Base-by-base conservation (phyloP, 176 grass and related monocot genomes). In the Metroxylon sagu region DNA sequence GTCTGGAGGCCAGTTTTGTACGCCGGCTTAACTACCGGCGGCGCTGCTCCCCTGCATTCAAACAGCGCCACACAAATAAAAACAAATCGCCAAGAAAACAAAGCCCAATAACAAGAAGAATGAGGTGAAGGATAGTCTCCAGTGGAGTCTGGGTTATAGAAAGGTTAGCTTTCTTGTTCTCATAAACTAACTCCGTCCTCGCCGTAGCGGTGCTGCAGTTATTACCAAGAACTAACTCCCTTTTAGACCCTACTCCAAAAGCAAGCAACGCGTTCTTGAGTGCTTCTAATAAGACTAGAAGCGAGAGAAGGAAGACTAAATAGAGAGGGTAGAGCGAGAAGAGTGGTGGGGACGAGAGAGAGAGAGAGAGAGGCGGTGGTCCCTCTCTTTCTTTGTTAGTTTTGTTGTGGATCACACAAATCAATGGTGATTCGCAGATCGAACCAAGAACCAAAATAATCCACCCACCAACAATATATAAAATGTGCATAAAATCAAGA, bases 321-420 rank as follows among this genome's bases (percentile, higher is more conserved):
- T 43, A 14, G 35, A 14, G 35, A 43, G 35, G 35, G 35, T 14
- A 14, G 35, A 14, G 35, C 8, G 35, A 43, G 35, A 43, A 10
- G 21, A 23, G 21, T 23, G 12, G 35, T 12, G 7, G 35, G 1
- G 4, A 14, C 19, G 17, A 21, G 48, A n/a, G 48, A 52, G 49
- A 27, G 6, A 35, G 30, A 35, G 31, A 8, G 6, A 35, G 1
- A 43, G 35, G 35, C 35, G 35, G 35, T 43, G 35, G 35, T 43
- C 62, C 49, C 62, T 51, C 62, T 49, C 25, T 29, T 16, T 25
- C 51, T 65, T 49, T 16, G 51, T 49, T 25, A 52, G 25, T 25
- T 14, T 65, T 52, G 62, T 17, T 6, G 62, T 26, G 29, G 30
- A 51, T 65, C 62, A 52, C 62, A 65, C 48, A 65, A 65, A 65